Conservation (phyloP, 2,329 filamentous ascomycete genomes). For the Sphaerulina populicola region DNA sequence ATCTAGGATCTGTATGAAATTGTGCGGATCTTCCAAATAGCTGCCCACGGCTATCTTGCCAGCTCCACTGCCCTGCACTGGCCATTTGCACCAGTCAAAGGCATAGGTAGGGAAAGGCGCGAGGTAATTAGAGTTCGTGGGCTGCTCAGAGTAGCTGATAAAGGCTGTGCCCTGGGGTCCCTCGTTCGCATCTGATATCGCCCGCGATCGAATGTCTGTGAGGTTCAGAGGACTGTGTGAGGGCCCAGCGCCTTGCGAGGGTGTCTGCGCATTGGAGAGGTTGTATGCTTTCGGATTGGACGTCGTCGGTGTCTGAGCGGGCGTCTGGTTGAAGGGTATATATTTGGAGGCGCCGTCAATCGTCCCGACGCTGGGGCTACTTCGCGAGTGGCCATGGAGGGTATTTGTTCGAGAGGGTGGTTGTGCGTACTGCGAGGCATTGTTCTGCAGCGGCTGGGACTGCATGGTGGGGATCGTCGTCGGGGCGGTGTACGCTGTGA, state of each 20-base stretch:
- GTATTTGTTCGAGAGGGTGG: conserved; percentile 58
- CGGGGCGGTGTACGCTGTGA: conserved; percentile 51
- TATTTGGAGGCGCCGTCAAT: conserved; percentile 45
- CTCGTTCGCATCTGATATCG: conserved; percentile 72
- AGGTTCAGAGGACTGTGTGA: conserved; percentile 85
- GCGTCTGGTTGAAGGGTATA: conserved; percentile 56
- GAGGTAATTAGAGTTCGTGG: conserved; percentile 78
- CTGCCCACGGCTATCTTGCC: conserved; percentile 93
- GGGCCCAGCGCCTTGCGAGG: conserved; percentile 44
- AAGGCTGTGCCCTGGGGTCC: conserved; percentile 51
- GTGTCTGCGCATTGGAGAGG: conserved; percentile 53
- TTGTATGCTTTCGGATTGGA: conserved; percentile 45
- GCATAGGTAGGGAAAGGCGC: conserved; percentile 94
- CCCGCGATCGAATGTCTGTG: conserved; percentile 80
- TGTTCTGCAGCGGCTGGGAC: conserved; percentile 42
- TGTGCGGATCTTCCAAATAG: conserved; percentile 95
- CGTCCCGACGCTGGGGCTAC: conserved; percentile 60
- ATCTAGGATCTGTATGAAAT: conserved; percentile 98
- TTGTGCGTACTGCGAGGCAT: conserved; percentile 50
- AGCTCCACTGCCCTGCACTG: conserved; percentile 66
- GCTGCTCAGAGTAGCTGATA: conserved; percentile 59
- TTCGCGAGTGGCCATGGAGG: conserved; percentile 66
- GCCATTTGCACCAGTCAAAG: conserved; percentile 99
- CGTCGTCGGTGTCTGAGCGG: conserved; percentile 43
- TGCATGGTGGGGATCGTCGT: conserved; percentile 50